phyloP scores from a whole-genome alignment of 2,329 filamentous ascomycete species.

The Fusarium sarcochroum region DNA sequence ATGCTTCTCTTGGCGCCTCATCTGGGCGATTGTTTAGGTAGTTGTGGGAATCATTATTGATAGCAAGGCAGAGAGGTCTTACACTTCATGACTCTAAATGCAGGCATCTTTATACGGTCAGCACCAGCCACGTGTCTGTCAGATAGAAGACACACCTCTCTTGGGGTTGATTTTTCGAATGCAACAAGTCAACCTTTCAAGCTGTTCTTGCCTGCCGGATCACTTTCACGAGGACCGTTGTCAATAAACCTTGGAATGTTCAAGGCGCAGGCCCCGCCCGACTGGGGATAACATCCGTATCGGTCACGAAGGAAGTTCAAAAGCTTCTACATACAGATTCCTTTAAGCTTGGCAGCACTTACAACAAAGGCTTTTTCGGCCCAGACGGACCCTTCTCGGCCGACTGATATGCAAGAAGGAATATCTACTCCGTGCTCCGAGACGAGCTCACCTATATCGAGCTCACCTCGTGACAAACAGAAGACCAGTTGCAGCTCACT shows the following conservation, averaged over 20 bases:
- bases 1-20: conserved; percentile 17
- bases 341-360: conserved; percentile 39
- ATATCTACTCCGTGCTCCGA: conserved; percentile 34
- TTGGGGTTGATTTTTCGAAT: conserved; percentile 12
- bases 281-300: conserved; percentile 34
- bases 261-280: conserved; percentile 37
- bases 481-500: conserved; percentile 16
- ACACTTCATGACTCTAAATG: conserved; percentile 23
- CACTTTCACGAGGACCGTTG: conserved; percentile 17
- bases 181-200: conserved; percentile 24
- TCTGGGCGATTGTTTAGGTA: conserved; percentile 10
- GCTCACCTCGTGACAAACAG: conserved; percentile 30
- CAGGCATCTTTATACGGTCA: conserved; percentile 26
- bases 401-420: conserved; percentile 38
- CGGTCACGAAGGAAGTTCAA: conserved; percentile 29
- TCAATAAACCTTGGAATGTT: conserved; percentile 25
- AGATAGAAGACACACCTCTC: conserved; percentile 22
- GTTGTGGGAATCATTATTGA: conserved; percentile 10
- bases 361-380: conserved; percentile 37
- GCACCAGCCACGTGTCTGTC: conserved; percentile 32
- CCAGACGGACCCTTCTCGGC: conserved; percentile 43
- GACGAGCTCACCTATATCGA: conserved; percentile 20
- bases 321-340: conserved; percentile 29
- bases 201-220: conserved; percentile 29
- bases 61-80: conserved; percentile 15